Evolutionary conservation across 2,329 filamentous ascomycete genomes (phyloP), one percentile per base, ranked within the genome.

Genomic region (Colletotrichum viniferum): DNA sequence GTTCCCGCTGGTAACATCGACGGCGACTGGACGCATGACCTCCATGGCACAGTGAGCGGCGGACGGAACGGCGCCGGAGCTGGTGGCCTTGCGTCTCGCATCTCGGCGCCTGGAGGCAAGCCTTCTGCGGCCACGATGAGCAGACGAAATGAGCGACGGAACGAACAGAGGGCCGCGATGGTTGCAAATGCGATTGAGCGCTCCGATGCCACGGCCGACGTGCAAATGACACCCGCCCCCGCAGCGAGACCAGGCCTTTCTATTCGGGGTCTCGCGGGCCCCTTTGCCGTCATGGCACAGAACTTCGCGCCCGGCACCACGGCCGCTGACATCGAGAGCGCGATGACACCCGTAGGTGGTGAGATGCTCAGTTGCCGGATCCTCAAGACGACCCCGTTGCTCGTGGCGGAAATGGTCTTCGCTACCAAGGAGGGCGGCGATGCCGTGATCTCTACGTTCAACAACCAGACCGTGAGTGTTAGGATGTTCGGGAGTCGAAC

Each of bases 241-340:
- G 21, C 21, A 60, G 78, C 83, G 24, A 73, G 26, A 38, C 81
- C 81, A 76, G 92, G 93, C 24, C 89, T 96, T 61, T 92, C 89
- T 43, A 96, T 97, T 78, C 88, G 92, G 69, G 95, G 95, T n/a
- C 86, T 93, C 10, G 92, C 92, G 1, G 93, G 94, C 0, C 94
- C 94, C 2, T 95, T 91, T 79, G 90, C 91, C 21, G 90, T 97
- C 28, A 90, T 95, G 82, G 94, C 93, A 4, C 93, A 94, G 83
- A 97, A 97, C 86, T 95, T 97, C 82, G 95, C 94, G 14, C 91
- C 91, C 3, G 95, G 95, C 48, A 97, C 95, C 1, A 96, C 95
- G 8, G 93, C 93, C 3, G 94, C 93, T 34, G 95, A 97, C 81
- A 95, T 97, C 75, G 94, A 96, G 86, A 94, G 93, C 79, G 95